Percentiles rank a stretch among this genome's conserved stretches.
These are phyloP conservation scores for Pisolithus marmoratus DNA, from an alignment of 768 basidiomycete genomes.

Conservation along the genomic window DNA sequence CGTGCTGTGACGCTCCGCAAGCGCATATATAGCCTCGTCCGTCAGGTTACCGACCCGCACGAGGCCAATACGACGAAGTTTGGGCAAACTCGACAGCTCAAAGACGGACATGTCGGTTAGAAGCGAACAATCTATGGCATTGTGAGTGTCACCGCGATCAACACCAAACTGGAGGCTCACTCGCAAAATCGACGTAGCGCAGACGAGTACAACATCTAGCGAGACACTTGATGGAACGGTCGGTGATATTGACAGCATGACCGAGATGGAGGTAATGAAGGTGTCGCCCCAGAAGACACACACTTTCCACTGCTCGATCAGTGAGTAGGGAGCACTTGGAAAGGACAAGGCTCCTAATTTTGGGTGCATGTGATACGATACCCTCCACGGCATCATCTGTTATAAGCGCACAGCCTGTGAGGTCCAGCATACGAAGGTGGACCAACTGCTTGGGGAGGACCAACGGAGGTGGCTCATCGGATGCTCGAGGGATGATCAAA, in stretches of 20 bases:
- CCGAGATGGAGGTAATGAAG: constrained; percentile 94
- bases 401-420: constrained; percentile 77
- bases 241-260: constrained; percentile 86
- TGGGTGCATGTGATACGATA: constrained; percentile 73
- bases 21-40: constrained; percentile 85
- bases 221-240: constrained; percentile 76
- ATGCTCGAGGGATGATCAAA: constrained; percentile 28
- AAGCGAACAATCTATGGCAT: constrained; percentile 62
- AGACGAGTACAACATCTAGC: constrained; percentile 85
- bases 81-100: constrained; percentile 81
- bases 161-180: constrained; percentile 41
- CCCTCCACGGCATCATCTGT: constrained; percentile 84
- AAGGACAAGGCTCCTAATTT: constrained; percentile 80
- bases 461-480: constrained; percentile 58
- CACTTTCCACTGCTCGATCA: constrained; percentile 75
- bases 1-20: constrained; percentile 79
- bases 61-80: constrained; percentile 90
- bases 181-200: constrained; percentile 94
- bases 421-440: constrained; percentile 87
- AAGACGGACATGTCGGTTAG: constrained; percentile 93
- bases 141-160: constrained; percentile 6
- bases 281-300: constrained; percentile 85
- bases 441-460: constrained; percentile 62
- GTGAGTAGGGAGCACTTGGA: constrained; percentile 80
- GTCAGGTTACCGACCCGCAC: constrained; percentile 92